Conservation (phyloP, 768 basidiomycete genomes). For the Suillus placidus region DNA sequence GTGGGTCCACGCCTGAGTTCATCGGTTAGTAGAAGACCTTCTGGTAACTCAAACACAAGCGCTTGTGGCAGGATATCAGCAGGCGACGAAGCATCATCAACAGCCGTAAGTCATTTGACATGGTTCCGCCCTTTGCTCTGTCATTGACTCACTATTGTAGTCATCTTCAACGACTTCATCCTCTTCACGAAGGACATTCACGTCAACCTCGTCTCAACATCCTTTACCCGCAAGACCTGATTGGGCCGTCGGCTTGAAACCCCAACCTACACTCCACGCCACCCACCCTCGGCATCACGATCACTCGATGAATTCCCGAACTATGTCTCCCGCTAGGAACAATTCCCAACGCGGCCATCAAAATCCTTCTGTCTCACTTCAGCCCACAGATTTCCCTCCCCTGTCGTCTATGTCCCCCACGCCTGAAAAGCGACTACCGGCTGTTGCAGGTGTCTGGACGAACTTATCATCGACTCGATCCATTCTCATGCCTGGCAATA, state of each 20-base stretch:
- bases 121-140: conserved; percentile 5
- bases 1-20: conserved; percentile 69
- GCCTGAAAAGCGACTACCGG: conserved; percentile 55
- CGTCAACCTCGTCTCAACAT: conserved; percentile 73
- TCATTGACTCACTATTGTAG: conserved; percentile 36
- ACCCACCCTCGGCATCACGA: conserved; percentile 57
- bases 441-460: conserved; percentile 71
- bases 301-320: conserved; percentile 40
- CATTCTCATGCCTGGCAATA: conserved; percentile 48
- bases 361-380: conserved; percentile 44
- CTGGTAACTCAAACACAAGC: conserved; percentile 53
- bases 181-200: conserved; percentile 76
- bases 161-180: conserved; percentile 81
- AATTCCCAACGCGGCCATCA: conserved; percentile 41
- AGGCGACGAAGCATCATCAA: conserved; percentile 77
- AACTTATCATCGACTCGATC: conserved; percentile 55
- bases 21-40: conserved; percentile 50
- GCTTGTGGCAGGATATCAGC: conserved; percentile 60
- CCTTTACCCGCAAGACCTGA: conserved; percentile 84
- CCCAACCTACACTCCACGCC: conserved; percentile 67
- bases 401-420: conserved; percentile 48
- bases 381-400: conserved; percentile 73
- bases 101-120: conserved; percentile 57
- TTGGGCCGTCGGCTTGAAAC: conserved; percentile 86
- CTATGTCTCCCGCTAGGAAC: conserved; percentile 41